Evolutionary conservation across 2,329 filamentous ascomycete species (phyloP).

Genomic region (Falciphora oryzae): DNA sequence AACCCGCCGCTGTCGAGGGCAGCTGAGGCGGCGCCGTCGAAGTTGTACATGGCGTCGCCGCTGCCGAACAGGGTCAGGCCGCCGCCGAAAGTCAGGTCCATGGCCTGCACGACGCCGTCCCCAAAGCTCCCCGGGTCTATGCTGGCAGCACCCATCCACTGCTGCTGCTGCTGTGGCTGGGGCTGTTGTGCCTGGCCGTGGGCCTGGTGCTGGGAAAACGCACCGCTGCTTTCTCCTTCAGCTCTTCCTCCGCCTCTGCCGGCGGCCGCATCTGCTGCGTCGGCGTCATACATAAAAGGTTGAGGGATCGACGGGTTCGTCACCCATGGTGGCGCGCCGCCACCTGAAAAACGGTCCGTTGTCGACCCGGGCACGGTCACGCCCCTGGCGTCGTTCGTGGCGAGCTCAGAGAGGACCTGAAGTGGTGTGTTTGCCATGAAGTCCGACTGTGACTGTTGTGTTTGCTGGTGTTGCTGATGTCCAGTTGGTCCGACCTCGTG

Average conservation of each 20-base stretch:
- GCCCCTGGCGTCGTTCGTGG: neutral
- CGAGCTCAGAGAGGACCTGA: neutral
- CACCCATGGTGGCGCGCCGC: neutral
- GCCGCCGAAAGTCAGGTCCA: constrained; percentile 35
- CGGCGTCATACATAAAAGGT: constrained; percentile 33
- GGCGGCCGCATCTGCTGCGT: neutral
- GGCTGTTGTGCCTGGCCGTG: neutral
- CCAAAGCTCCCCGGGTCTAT: constrained; percentile 31
- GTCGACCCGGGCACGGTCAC: neutral
- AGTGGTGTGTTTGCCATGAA: neutral
- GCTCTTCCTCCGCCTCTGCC: neutral
- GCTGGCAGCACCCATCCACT: constrained; percentile 19
- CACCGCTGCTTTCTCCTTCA: constrained; percentile 11
- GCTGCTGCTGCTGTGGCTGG: constrained; percentile 9
- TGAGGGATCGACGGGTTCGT: constrained; percentile 16
- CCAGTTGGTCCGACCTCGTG: neutral
- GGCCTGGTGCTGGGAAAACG: neutral
- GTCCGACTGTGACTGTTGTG: constrained; percentile 13
- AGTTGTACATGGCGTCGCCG: constrained; percentile 1
- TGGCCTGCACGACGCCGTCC: constrained; percentile 37
- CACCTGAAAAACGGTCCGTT: neutral
- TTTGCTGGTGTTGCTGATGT: constrained; percentile 14
- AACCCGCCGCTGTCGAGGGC: constrained; percentile 11
- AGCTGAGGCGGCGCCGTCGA: neutral
- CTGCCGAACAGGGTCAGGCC: constrained; percentile 17